A percentile compares a stretch with the other conserved stretches of the same genome.
Conservation (phyloP, 73 alveolate genomes). For the Paramecium caudatum region DNA sequence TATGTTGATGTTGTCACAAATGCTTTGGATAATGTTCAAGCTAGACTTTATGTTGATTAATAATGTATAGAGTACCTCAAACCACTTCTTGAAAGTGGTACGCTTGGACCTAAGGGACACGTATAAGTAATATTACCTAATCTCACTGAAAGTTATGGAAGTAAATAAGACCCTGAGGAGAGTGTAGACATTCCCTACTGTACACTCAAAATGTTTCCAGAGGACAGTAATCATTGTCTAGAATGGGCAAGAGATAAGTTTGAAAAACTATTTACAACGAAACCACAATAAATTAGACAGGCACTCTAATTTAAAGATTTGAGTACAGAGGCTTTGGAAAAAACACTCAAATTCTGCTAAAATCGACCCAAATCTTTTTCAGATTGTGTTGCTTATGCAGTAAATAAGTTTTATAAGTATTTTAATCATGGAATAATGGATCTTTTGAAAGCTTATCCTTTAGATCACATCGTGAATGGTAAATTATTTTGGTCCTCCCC, state of each 20-base stretch:
- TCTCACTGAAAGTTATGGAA: slow-evolving; percentile 93
- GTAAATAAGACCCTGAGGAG: slow-evolving; percentile 94
- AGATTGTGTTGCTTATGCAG: slow-evolving; percentile 90
- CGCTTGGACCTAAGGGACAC: slow-evolving; percentile 98
- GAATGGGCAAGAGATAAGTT: slow-evolving; percentile 98
- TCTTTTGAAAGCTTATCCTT: slow-evolving; percentile 91
- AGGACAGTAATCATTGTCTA: slow-evolving; percentile 93
- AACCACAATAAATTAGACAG: slow-evolving; percentile 81
- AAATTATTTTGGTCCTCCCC: slow-evolving; percentile 96
- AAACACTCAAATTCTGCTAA: slow-evolving; percentile 83
- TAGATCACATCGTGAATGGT: slow-evolving; percentile 92
- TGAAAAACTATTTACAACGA: slow-evolving; percentile 85
- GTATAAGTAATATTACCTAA: slow-evolving; percentile 94
- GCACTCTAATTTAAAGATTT: slow-evolving; percentile 76
- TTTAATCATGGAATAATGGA: slow-evolving; percentile 85
- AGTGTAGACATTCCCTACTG: slow-evolving; percentile 95
- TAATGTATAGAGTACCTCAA: slow-evolving; percentile 91
- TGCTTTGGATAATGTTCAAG: slow-evolving; percentile 97
- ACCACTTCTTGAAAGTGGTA: slow-evolving; percentile 95
- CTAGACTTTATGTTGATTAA: slow-evolving; percentile 94
- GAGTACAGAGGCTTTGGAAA: slow-evolving; percentile 80
- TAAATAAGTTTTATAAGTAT: slow-evolving; percentile 85
- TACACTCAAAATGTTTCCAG: slow-evolving; percentile 98
- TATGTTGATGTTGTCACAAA: slow-evolving; percentile 90
- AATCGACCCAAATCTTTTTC: slow-evolving; percentile 86